Base-by-base conservation (phyloP, 23 red algal species). In the Gracilariopsis chorda region DNA sequence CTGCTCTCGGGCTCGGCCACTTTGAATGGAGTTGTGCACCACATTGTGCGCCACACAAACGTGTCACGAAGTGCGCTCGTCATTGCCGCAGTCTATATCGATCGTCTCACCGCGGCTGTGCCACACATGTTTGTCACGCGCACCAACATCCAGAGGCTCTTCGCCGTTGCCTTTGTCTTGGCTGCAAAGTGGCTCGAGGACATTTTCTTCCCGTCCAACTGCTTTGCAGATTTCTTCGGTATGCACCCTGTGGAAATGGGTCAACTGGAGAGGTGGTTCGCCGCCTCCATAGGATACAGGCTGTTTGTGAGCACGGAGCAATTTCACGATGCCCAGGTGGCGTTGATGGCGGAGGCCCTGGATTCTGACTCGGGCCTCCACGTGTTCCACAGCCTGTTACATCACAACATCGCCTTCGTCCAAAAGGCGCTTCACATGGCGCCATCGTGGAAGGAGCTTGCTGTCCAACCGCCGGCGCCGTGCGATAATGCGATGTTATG, bases 161-260 rank as follows among this genome's bases (percentile, higher is more conserved):
- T 45, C 69, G 69, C 39, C 17, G 44, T 48, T 75, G 69, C 69
- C 30, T 75, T 75, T 35, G 27, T n/a, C 29, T 17, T 78, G 42
- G 72, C 72, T 35, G 19, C 72, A 17, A 78, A 51, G 17, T 78
- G 72, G 65, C 57, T 62, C 19, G 57, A 62, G 57, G 57, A 62
- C 33, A 30, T 30, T 7, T 10, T 4, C 57, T 62, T 30, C 57
- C 4, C 57, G 34, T 30, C 57, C 8, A 30, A 30, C 8, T 2
- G 25, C 57, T 62, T 62, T 62, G 57, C 57, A 62, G 13, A 62
- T 62, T 4, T 62, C 1, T 62, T 62, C 57, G 57, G 57, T 30
- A 12, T 62, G 9, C 57, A 24, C 25, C 25, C 62, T 68, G 62
- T 41, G 62, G 30, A 68, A 1, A 7, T 68, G 4, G 62, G 62